These are phyloP conservation scores for Aspergillus sp. DNA, from an alignment of 2,329 filamentous ascomycete species.

Conservation along the genomic window DNA sequence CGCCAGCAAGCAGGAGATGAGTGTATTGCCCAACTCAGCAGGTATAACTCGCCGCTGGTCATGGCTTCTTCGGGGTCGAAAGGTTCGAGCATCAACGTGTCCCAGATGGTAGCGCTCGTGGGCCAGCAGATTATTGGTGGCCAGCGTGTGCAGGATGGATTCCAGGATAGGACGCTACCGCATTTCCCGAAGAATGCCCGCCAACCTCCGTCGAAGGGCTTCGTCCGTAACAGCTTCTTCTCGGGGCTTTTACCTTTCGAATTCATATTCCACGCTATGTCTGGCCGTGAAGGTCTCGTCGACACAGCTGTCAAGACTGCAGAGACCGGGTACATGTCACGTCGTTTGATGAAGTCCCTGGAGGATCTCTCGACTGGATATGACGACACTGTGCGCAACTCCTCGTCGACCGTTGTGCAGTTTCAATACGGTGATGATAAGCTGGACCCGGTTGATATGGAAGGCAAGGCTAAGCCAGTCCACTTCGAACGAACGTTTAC, in stretches of 20 bases:
- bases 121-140: slow-evolving; percentile 97
- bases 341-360: slow-evolving; percentile 92
- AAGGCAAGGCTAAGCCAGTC: slow-evolving; percentile 83
- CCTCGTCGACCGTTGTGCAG: slow-evolving; percentile 78
- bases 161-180: slow-evolving; percentile 87
- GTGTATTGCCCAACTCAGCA: slow-evolving; percentile 82
- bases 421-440: slow-evolving; percentile 97
- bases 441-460: slow-evolving; percentile 94
- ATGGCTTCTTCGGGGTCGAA: slow-evolving; percentile 98
- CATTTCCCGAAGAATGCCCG: slow-evolving; percentile 92
- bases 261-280: slow-evolving; percentile 97
- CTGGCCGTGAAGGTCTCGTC: slow-evolving; percentile 93
- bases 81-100: slow-evolving; percentile 94
- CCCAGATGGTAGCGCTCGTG: slow-evolving; percentile 96
- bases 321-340: slow-evolving; percentile 98
- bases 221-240: slow-evolving; percentile 96
- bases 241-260: slow-evolving; percentile 81
- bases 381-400: slow-evolving; percentile 89
- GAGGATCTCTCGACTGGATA: slow-evolving; percentile 92
- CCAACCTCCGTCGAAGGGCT: slow-evolving; percentile 90
- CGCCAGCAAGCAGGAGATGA: slow-evolving; percentile 83
- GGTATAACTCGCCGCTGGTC: slow-evolving; percentile 83
- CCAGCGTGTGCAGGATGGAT: slow-evolving; percentile 85
- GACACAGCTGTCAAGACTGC: slow-evolving; percentile 99
- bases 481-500: slow-evolving; percentile 86